Percentiles rank a stretch among this genome's conserved stretches.
Conservation (phyloP, 202 grass and related monocot genomes). For the Hordeum pubiflorum region DNA sequence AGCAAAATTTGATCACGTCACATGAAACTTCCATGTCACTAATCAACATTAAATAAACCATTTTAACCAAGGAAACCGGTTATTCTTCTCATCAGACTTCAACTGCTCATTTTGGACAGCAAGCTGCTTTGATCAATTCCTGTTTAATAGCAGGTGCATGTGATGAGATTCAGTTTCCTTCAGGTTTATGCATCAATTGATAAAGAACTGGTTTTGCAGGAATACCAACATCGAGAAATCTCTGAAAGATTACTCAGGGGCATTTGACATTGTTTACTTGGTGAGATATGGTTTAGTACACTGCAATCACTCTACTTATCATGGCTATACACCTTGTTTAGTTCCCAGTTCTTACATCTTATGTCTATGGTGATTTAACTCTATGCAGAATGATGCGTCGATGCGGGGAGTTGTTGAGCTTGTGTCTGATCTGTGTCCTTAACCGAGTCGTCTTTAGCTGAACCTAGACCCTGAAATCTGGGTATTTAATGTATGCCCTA, state of each 20-base stretch:
- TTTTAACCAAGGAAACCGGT: neutral
- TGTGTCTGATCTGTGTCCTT: conserved; percentile 51
- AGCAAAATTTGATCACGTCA: neutral
- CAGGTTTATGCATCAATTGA: neutral
- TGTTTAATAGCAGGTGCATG: neutral
- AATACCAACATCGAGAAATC: conserved; percentile 77
- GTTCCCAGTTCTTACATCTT: neutral
- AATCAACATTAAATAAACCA: neutral
- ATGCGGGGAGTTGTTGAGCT: conserved; percentile 75
- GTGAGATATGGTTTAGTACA: conserved; percentile 37
- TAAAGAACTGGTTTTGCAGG: conserved; percentile 31
- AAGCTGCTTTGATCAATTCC: neutral
- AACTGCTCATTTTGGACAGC: neutral
- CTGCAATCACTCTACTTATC: neutral
- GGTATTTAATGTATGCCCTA: neutral
- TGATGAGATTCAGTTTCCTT: neutral
- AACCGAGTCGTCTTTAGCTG: conserved; percentile 21
- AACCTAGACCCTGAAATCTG: conserved; percentile 11
- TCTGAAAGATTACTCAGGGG: conserved; percentile 57
- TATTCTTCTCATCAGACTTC: neutral
- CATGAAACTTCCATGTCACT: neutral
- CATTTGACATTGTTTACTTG: conserved; percentile 83
- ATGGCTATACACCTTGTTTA: neutral
- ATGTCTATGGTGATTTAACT: neutral
- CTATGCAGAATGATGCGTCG: conserved; percentile 64